These are phyloP conservation scores for Pseudogymnoascus sp. DNA, from an alignment of 2,329 filamentous ascomycete species.

Conservation along the genomic window DNA sequence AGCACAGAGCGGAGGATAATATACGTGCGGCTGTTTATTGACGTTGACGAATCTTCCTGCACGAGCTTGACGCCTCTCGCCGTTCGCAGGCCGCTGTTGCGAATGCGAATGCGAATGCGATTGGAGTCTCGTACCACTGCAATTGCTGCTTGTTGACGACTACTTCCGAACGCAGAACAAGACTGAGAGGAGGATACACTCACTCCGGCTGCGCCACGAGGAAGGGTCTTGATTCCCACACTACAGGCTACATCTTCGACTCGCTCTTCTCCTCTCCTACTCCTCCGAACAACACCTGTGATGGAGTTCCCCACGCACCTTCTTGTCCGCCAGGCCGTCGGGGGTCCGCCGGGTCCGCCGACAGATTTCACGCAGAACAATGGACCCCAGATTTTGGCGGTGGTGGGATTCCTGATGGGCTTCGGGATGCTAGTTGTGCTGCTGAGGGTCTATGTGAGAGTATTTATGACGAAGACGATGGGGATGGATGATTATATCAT, in stretches of 20 bases:
- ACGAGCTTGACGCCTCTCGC: not conserved
- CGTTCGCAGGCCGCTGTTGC: not conserved
- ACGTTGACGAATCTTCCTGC: not conserved
- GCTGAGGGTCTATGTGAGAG: conserved; percentile 36
- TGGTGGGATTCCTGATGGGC: conserved; percentile 32
- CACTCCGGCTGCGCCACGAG: not conserved
- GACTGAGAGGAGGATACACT: not conserved
- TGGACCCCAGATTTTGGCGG: conserved; percentile 30
- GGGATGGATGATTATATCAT: conserved; percentile 41
- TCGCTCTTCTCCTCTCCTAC: not conserved
- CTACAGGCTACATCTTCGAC: not conserved
- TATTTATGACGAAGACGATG: conserved; percentile 36
- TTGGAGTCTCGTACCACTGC: not conserved
- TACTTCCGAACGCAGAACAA: not conserved
- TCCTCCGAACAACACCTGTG: not conserved
- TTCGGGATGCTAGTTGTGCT: conserved; percentile 30
- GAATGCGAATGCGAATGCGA: not conserved
- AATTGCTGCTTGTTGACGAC: not conserved
- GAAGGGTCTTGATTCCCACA: not conserved
- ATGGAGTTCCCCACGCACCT: not conserved
- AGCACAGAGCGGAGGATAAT: not conserved
- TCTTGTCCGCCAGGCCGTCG: not conserved
- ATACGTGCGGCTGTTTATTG: not conserved
- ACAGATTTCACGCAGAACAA: conserved; percentile 28
- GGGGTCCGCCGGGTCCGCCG: no score